Conservation (phyloP, 1,139 yeast genomes). For the Magnusiomyces tetraspermus region DNA sequence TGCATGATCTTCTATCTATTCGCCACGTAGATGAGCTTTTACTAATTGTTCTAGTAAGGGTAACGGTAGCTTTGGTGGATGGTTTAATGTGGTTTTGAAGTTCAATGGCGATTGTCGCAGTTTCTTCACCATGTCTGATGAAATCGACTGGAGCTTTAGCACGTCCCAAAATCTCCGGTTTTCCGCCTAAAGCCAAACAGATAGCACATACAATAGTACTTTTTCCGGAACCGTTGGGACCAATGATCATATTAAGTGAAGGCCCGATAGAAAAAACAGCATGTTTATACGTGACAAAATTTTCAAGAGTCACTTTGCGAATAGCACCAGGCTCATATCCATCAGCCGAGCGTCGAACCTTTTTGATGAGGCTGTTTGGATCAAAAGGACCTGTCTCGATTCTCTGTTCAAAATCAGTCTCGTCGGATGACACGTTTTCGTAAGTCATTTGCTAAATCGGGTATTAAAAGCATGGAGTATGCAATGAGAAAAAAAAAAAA, state of each 20-base stretch:
- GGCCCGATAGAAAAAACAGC: conserved; percentile 80
- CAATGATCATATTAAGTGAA: conserved; percentile 81
- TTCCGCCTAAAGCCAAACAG: conserved; percentile 83
- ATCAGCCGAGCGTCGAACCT: conserved; percentile 9
- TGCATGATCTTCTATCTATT: conserved; percentile 39
- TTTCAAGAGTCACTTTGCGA: conserved; percentile 51
- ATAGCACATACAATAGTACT: conserved; percentile 90
- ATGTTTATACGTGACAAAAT: conserved; percentile 74
- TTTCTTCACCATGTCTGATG: conserved; percentile 61
- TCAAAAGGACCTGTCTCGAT: too few relatives aligned
- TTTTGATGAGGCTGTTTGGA: neutral
- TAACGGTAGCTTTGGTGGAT: neutral
- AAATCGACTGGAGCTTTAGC: conserved; percentile 57
- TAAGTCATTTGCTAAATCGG: too few relatives aligned
- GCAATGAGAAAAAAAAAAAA: too few relatives aligned
- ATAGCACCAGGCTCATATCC: conserved; percentile 50
- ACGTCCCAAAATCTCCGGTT: conserved; percentile 69
- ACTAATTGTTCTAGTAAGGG: conserved; percentile 40
- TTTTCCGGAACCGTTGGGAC: conserved; percentile 97
- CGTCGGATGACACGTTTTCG: too few relatives aligned
- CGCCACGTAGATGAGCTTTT: conserved; percentile 44
- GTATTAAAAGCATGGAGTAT: too few relatives aligned
- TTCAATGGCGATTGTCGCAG: conserved; percentile 55
- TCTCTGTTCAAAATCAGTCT: too few relatives aligned
- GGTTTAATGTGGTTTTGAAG: conserved; percentile 37